A percentile compares a stretch with the other conserved stretches of the same genome.
Evolutionary conservation across 805 yeast species (phyloP).

Genomic region (Metschnikowia cubensis): DNA sequence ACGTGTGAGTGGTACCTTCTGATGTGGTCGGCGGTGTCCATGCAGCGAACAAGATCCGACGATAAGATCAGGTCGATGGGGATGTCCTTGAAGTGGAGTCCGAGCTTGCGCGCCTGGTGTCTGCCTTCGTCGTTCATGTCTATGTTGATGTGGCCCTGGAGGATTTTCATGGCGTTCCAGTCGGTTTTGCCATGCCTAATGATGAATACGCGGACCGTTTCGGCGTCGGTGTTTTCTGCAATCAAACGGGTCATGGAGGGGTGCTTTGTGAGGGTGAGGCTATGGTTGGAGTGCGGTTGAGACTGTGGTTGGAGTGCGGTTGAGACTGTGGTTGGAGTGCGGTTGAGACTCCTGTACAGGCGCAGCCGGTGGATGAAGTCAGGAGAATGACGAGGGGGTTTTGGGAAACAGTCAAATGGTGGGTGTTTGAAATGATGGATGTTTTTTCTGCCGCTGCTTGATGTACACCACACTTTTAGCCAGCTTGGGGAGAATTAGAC

Average conservation of each 20-base stretch:
- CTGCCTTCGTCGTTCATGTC: conserved; percentile 59
- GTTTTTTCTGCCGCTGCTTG: no score
- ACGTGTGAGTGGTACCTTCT: conserved; percentile 23
- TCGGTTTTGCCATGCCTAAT: conserved; percentile 86
- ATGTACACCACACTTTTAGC: no score
- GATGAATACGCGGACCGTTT: conserved; percentile 49
- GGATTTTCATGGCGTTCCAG: conserved; percentile 59
- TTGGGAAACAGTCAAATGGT: no score
- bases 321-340: no score
- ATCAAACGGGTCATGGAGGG: conserved; percentile 19
- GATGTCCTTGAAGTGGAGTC: conserved; percentile 36
- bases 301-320: no score
- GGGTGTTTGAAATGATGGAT: no score
- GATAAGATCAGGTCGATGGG: conserved; percentile 45
- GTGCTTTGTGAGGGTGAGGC: not conserved
- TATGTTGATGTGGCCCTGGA: conserved; percentile 77
- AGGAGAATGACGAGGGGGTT: no score
- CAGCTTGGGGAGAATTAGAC: no score
- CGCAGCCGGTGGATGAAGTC: no score
- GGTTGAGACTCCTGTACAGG: no score
- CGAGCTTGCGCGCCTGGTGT: conserved; percentile 57
- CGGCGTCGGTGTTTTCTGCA: conserved; percentile 30
- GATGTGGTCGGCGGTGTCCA: conserved; percentile 51
- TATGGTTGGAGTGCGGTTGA: not conserved
- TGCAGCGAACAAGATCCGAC: conserved; percentile 58